Evolutionary conservation across 2,329 filamentous ascomycete species (phyloP), one percentile per base, ranked within the genome.

Genomic region (Aspergillus pseudoviridinutans): DNA sequence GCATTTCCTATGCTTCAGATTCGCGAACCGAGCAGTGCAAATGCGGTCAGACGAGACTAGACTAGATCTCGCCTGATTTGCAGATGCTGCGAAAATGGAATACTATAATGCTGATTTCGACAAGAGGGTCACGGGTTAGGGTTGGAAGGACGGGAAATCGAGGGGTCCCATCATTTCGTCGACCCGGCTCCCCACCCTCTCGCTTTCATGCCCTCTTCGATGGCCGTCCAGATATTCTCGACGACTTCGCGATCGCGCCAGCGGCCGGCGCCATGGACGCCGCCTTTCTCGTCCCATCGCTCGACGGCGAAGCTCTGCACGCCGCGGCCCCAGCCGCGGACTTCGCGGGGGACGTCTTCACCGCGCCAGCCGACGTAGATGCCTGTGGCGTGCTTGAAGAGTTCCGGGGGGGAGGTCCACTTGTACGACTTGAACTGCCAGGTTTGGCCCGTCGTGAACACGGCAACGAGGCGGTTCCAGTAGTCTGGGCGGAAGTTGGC

Each of bases 401-500:
- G 81, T 70, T 97, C 94, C 14, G 87, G 83, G 0, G 94, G 90
- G 56, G 89, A 88, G 65, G 88, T 88, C 91, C 94, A 99, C 76
- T 96, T 96, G 83, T 99, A 99, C 65, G 87, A 90, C 78, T 97
- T 96, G 79, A 99, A 99, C 77, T 99, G 94, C 94, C 94, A 99
- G 9, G 89, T 87, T 78, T 99, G 94, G 35, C 94, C 94, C 0
- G 94, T 99, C 0, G 94, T 99, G 78, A 99, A 97, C 57, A 99
- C 92, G 12, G 90, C 94, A 1, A 97, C 94, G 6, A 99, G 89
- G 53, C 92, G 87, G 68, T 88, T 88, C 94, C 94, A 99, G 80
- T 97, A 97, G 71, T 97, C 92, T 0, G 94, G 94, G 74, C 96
- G 96, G 83, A 99, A 99, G 74, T 94, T 89, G 71, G 95, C 88